These are phyloP conservation scores for Sambucus nigra DNA, from an alignment of 129 eudicot genomes.

Conservation along the genomic window DNA sequence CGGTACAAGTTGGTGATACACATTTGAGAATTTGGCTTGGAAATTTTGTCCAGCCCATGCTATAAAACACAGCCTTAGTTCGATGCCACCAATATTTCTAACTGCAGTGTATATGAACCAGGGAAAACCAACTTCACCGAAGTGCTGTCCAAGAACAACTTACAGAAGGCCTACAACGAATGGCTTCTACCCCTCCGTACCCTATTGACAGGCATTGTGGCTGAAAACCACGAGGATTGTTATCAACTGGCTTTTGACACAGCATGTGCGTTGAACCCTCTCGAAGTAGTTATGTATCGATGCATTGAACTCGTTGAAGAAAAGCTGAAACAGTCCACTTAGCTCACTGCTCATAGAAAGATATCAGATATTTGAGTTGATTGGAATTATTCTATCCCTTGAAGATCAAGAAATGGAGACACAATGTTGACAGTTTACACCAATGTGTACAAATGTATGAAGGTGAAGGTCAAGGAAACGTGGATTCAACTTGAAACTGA, in stretches of 20 bases:
- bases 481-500: too few species aligned
- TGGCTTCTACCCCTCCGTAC: conserved; percentile 79
- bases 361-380: neutral
- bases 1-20: too few species aligned
- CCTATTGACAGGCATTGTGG: conserved; percentile 40
- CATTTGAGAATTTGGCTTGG: too few species aligned
- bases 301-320: conserved; percentile 94
- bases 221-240: conserved; percentile 33
- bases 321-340: conserved; percentile 34
- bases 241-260: conserved; percentile 26
- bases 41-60: too few species aligned
- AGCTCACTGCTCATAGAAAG: neutral
- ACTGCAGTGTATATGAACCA: conserved; percentile 22
- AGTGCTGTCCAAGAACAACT: conserved; percentile 46
- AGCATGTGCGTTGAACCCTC: conserved; percentile 63
- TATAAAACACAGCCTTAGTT: too few species aligned
- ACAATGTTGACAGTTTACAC: neutral
- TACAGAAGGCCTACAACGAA: conserved; percentile 57
- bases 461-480: too few species aligned
- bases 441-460: neutral
- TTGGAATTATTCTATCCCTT: neutral
- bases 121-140: conserved; percentile 72
- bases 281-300: conserved; percentile 69
- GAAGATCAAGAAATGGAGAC: neutral
- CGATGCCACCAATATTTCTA: neutral